Evolutionary conservation across 352 stramenopile species (phyloP), one percentile per base, ranked within the genome.

Genomic region (Phytopythium cucurbitacearum): DNA sequence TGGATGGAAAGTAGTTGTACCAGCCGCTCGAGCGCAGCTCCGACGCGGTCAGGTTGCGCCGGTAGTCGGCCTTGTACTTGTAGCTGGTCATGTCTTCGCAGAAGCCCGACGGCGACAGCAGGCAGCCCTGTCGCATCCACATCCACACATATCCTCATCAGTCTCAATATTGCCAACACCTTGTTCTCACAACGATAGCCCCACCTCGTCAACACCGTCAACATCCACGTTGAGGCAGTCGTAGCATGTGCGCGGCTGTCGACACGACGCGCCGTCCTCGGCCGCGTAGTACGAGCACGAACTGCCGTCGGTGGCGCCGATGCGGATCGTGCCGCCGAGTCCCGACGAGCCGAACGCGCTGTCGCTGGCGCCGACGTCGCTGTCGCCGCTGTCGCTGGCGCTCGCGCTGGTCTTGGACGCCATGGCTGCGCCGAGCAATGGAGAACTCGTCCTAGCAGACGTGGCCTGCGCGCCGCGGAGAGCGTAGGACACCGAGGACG

Each of bases 1-100:
- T 34, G 3, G 70, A 80, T 33, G 80, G 78, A 50, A 77, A 91
- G 65, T 79, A 87, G 51, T 88, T 88, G 55, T 79, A 80, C 67
- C 62, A 78, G 36, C 64, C 66, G 16, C 56, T 75, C 4, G 62
- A 13, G 7, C 46, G 40, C 49, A 69, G 47, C 40, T 76, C 67
- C 15, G 69, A 54, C 13, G 45, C 53, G 38, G 68, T 78, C 33
- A 75, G 66, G 52, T 86, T 82, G 47, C 72, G 71, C 3, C 76
- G 80, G 54, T 59, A 91, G 64, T 91, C 80, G n/a, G 68, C 51
- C 41, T 46, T 57, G 1, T 56, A 16, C 41, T 80, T 62, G 56
- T 86, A 91, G 51, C 65, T 67, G 32, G 51, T 53, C 55, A 88
- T 85, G 46, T 68, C 55, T 48, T 83, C 65, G 43, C 80, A 91